A percentile compares a stretch with the other conserved stretches of the same genome.
phyloP scores from a whole-genome alignment of 1,139 yeast species.

The Blastobotrys buckinghamii region DNA sequence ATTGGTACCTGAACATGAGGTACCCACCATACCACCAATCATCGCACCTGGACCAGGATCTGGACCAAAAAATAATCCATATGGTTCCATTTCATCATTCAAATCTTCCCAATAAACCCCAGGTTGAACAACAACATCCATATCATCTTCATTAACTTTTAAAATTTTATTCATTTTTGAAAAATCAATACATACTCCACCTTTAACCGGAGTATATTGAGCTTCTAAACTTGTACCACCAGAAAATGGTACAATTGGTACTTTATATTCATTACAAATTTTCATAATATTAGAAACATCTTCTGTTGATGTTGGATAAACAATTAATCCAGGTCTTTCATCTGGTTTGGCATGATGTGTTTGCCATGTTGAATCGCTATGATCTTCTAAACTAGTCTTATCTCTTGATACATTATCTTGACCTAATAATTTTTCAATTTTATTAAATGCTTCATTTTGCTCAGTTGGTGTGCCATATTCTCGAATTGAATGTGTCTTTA shows the following conservation, averaged over 20 bases:
- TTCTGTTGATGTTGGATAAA: constrained; percentile 57
- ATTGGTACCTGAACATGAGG: constrained; percentile 68
- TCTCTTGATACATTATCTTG: constrained; percentile 35
- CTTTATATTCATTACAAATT: constrained; percentile 51
- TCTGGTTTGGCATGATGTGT: constrained; percentile 54
- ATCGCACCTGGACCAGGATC: constrained; percentile 76
- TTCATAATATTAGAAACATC: constrained; percentile 58
- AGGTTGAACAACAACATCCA: constrained; percentile 66
- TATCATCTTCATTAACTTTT: constrained; percentile 47
- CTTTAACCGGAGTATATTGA: constrained; percentile 61
- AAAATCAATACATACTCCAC: constrained; percentile 57
- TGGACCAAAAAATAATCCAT: constrained; percentile 55
- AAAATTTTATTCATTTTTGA: constrained; percentile 48
- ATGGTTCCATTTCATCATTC: constrained; percentile 43
- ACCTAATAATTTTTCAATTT: constrained; percentile 43
- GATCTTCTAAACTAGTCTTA: constrained; percentile 39
- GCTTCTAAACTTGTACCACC: constrained; percentile 85
- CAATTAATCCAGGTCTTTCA: constrained; percentile 52
- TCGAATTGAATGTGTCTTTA: neutral
- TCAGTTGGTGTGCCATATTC: constrained; percentile 38
- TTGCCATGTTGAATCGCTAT: constrained; percentile 56
- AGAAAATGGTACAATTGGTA: constrained; percentile 70
- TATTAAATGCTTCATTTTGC: constrained; percentile 40
- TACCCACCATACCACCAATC: constrained; percentile 63
- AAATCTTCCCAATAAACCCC: constrained; percentile 65